Base-by-base conservation (phyloP, 306 rosid genomes). In the Pueraria montana region DNA sequence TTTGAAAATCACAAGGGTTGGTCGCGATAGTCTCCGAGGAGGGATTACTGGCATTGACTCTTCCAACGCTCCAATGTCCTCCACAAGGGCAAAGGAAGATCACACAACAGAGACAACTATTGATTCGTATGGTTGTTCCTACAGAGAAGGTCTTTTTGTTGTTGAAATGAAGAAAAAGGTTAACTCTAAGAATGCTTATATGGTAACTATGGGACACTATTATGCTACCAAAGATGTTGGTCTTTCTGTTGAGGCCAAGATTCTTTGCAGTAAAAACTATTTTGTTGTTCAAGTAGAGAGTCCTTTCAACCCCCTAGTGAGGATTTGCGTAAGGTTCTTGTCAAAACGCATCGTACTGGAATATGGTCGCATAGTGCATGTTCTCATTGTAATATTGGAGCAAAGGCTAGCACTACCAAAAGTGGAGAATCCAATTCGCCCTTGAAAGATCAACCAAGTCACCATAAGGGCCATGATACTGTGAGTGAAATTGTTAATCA, bases 231-330 rank as follows among this genome's bases (percentile, higher is more conserved):
- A 80, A 32, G 74, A 67, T 5, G 50, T 74, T 3, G 84, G 53
- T 4, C 82, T 84, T 76, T 84, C 84, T 0, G 78, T 68, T 7
- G 13, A n/a, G 5, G 87, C 84, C 16, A 80, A 74, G 30, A 74
- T 84, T n/a, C 20, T 0, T 36, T 65, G 66, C 32, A 65, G 20
- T 12, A 74, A 58, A 80, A 45, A 26, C 11, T 9, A 43, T n/a
- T 80, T 79, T 58, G 30, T 11, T 58, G 67, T 84, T 58, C 82
- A 80, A 58, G 49, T 74, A 20, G 59, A 80, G 23, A 68, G 84
- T 42, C 87, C 84, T n/a, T 11, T 30, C 23, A 80, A 80, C 40
- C 87, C 74, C 84, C 72, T 1, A 45, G 75, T 13, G n/a, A 8
- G 0, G 86, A 77, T n/a, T 16, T 83, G 16, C 79, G 79, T 12